Conservation (phyloP, 2,329 filamentous ascomycete genomes). For the Albophoma yamanashiensis region DNA sequence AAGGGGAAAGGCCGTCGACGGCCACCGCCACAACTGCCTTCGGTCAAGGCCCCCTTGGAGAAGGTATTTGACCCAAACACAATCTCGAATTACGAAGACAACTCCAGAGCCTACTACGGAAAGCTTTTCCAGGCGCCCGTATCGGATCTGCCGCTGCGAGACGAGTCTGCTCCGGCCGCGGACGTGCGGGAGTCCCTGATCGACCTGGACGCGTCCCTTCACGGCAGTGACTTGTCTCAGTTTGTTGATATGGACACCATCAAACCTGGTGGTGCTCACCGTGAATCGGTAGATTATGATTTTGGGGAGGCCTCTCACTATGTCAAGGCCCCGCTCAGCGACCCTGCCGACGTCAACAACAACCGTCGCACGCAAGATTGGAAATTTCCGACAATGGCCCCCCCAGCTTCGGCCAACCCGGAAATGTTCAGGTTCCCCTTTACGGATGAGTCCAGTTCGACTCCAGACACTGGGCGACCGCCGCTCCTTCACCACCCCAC, state of each 20-base stretch:
- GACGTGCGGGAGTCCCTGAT: constrained; percentile 53
- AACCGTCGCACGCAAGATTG: constrained; percentile 44
- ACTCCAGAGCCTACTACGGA: constrained; percentile 50
- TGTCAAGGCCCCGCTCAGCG: constrained; percentile 42
- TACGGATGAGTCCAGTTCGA: constrained; percentile 18
- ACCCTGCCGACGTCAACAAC: constrained; percentile 43
- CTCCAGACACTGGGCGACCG: constrained; percentile 26
- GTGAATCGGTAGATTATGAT: constrained; percentile 38
- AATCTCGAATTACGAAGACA: constrained; percentile 53
- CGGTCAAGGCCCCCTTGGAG: constrained; percentile 48
- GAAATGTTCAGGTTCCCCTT: constrained; percentile 42
- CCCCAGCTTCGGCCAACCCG: constrained; percentile 40
- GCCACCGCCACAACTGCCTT: constrained; percentile 47
- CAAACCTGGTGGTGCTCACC: constrained; percentile 33
- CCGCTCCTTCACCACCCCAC: constrained; percentile 38
- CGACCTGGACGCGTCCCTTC: constrained; percentile 50
- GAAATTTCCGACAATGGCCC: constrained; percentile 45
- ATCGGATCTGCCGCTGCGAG: constrained; percentile 49
- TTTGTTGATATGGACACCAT: constrained; percentile 54
- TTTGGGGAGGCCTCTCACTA: constrained; percentile 29
- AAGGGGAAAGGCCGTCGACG: constrained; percentile 44
- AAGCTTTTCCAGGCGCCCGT: constrained; percentile 26
- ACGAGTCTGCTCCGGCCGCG: constrained; percentile 38
- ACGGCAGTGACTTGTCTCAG: constrained; percentile 42
- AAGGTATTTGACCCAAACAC: constrained; percentile 58